These are phyloP conservation scores for Aspergillus tubingensis DNA, from an alignment of 2,329 filamentous ascomycete species.

Conservation along the genomic window DNA sequence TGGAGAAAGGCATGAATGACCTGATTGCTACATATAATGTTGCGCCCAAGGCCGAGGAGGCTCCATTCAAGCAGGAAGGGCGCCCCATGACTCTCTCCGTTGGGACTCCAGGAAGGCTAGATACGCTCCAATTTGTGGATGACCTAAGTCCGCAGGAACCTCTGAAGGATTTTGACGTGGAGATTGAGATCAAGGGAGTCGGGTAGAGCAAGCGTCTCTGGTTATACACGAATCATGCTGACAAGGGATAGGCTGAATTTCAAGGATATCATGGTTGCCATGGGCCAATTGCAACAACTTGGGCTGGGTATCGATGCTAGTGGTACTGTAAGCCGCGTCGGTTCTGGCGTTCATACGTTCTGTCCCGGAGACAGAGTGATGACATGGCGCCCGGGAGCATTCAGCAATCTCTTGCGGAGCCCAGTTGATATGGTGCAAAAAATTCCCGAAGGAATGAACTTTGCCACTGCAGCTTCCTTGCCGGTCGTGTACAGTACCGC, in stretches of 20 bases:
- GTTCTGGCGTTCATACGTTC: too few relatives aligned
- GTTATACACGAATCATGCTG: too few relatives aligned
- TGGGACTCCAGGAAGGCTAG: not conserved
- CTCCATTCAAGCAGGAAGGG: not conserved
- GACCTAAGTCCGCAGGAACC: not conserved
- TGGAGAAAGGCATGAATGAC: not conserved
- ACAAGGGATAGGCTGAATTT: too few relatives aligned
- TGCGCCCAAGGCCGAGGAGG: not conserved
- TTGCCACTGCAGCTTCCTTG: not conserved
- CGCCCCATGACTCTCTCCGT: not conserved
- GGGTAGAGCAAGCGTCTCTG: not conserved
- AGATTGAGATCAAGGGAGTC: not conserved
- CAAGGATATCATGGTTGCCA: too few relatives aligned
- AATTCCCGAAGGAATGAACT: not conserved
- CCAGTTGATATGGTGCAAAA: not conserved
- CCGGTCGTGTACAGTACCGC: not conserved
- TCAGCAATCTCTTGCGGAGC: not conserved
- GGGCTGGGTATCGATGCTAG: too few relatives aligned
- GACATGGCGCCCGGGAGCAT: not conserved
- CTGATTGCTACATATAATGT: not conserved
- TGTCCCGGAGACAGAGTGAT: not conserved
- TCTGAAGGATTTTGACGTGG: not conserved
- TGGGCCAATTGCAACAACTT: too few relatives aligned
- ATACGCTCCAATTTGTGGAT: not conserved
- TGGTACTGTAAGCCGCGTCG: too few relatives aligned